Conservation (phyloP, 2,329 filamentous ascomycete species). For the Fusarium equiseti region DNA sequence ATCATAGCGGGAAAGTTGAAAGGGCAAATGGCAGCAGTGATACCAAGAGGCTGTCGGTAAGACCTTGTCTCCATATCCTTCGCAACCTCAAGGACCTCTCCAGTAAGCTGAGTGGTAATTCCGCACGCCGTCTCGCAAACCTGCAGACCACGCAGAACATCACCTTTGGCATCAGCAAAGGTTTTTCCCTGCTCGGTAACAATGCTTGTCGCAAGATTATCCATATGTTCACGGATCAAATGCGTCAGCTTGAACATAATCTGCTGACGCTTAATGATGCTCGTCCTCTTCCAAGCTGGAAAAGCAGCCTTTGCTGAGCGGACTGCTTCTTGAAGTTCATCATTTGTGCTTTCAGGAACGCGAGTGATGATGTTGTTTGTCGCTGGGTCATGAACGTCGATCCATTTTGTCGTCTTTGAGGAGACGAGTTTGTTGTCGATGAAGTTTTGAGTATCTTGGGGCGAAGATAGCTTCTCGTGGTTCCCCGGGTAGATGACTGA, state of each 20-base stretch:
- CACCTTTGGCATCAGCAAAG: slow-evolving; percentile 78
- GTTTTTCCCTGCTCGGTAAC: slow-evolving; percentile 85
- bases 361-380: slow-evolving; percentile 82
- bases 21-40: slow-evolving; percentile 82
- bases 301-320: slow-evolving; percentile 78
- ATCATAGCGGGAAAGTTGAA: slow-evolving; percentile 92
- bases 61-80: slow-evolving; percentile 87
- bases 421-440: slow-evolving; percentile 77
- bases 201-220: slow-evolving; percentile 79
- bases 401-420: slow-evolving; percentile 74
- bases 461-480: slow-evolving; percentile 39
- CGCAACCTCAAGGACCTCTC: slow-evolving; percentile 81
- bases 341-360: slow-evolving; percentile 80
- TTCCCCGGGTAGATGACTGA: slow-evolving; percentile 42
- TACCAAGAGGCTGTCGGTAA: slow-evolving; percentile 79
- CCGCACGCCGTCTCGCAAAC: slow-evolving; percentile 81
- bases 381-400: slow-evolving; percentile 81
- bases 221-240: slow-evolving; percentile 82
- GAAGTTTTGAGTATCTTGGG: slow-evolving; percentile 76
- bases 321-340: slow-evolving; percentile 75
- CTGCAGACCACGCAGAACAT: slow-evolving; percentile 80
- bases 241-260: slow-evolving; percentile 83
- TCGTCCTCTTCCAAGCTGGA: slow-evolving; percentile 73
- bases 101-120: slow-evolving; percentile 78
- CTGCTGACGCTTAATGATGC: slow-evolving; percentile 75